Evolutionary conservation across 176 grass and related monocot genomes (phyloP), one percentile per base, ranked within the genome.

Genomic region (Paspalum vaginatum): DNA sequence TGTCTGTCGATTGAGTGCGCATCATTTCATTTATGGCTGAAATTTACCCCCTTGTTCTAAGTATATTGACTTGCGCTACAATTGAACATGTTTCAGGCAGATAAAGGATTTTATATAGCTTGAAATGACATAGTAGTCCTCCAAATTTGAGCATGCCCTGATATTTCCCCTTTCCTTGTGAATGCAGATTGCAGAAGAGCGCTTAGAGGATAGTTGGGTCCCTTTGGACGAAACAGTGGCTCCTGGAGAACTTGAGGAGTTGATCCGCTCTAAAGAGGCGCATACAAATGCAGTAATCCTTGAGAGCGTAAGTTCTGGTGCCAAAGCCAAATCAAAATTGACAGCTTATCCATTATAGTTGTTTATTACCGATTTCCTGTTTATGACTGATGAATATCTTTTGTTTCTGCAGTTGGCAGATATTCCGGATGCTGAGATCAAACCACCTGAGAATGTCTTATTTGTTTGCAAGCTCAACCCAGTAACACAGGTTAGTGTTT

Each of bases 381-480:
- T 72, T 46, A 54, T 1, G 27, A 37, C 49, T 83, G 22, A 39
- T 56, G 48, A 76, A 80, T 55, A 47, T 51, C 13, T 77, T 61
- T 83, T 87, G 27, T 61, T 64, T 86, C 13, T 79, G 47, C 79
- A 98, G 96, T 79, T 98, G 52, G 96, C 90, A 63, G 96, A 98
- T 46, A 93, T 98, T 89, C 96, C 96, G 52, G 96, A 98, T 91
- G 88, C 84, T 81, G 96, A 98, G 40, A 86, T 98, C 3, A 98
- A 88, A 75, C 92, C 96, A 24, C 96, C 92, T 54, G 96, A 98
- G 0, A 95, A 95, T 79, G 92, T 98, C 38, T 84, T 98, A 57
- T 98, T 98, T 79, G 96, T 98, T 81, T 98, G 96, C 79, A 98
- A 95, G 88, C 90, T 98, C 53, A 98, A 98, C 51, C 92, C 90